A percentile compares a stretch with the other conserved stretches of the same genome.
Evolutionary conservation across 768 basidiomycete genomes (phyloP).

Genomic region (Sporobolomyces roseus): DNA sequence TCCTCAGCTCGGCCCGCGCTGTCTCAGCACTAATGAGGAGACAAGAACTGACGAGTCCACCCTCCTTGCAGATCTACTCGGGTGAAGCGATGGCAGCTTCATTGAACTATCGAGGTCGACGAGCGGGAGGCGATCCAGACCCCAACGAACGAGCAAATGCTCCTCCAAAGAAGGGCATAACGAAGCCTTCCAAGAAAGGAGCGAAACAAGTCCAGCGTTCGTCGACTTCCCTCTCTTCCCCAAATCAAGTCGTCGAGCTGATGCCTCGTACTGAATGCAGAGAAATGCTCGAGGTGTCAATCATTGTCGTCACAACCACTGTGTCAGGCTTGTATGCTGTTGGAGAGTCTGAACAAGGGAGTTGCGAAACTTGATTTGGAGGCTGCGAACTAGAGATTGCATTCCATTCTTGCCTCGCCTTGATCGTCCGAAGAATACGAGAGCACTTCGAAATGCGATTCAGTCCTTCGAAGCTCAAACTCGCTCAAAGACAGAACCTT

Average conservation of each 20-base stretch:
- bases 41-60: background rate
- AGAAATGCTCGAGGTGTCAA: slow-evolving; percentile 85
- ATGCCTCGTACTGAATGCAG: slow-evolving; percentile 51
- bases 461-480: too few relatives aligned
- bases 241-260: background rate
- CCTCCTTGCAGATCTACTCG: slow-evolving; percentile 41
- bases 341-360: slow-evolving; percentile 44
- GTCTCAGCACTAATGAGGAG: background rate
- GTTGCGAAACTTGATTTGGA: slow-evolving; percentile 39
- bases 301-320: slow-evolving; percentile 95
- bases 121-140: slow-evolving; percentile 36
- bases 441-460: too few relatives aligned
- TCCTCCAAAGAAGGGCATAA: slow-evolving; percentile 13
- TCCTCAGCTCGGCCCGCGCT: too few relatives aligned
- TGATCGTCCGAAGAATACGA: too few relatives aligned
- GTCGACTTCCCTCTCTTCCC: too few relatives aligned
- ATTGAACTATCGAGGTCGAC: slow-evolving; percentile 32
- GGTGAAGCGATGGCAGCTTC: slow-evolving; percentile 44
- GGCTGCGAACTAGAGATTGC: background rate
- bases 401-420: too few relatives aligned
- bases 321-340: slow-evolving; percentile 59
- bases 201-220: slow-evolving; percentile 36
- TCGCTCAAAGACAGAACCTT: too few relatives aligned
- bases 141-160: background rate
- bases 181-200: slow-evolving; percentile 6